A percentile compares a stretch with the other conserved stretches of the same genome.
Conservation (phyloP, 345 rosid species). For the Moricandia arvensis region DNA sequence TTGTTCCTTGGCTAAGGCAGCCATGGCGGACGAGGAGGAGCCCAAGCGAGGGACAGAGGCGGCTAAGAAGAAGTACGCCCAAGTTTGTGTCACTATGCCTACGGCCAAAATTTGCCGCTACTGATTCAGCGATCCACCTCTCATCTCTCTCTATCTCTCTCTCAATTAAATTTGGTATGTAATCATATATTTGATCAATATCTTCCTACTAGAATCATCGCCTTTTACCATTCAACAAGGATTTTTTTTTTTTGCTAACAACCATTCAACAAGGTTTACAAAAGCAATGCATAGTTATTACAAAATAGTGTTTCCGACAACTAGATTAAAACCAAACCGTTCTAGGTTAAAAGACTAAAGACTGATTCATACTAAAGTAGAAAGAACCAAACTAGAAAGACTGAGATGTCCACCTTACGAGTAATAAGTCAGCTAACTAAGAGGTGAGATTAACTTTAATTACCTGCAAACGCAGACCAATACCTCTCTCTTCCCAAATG, state of each 20-base stretch:
- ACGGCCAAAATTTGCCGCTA: conserved; percentile 41
- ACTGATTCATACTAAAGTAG: not conserved
- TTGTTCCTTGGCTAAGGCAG: not conserved
- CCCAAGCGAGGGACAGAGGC: conserved; percentile 35
- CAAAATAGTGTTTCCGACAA: not conserved
- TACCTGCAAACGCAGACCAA: conserved; percentile 20
- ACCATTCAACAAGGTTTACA: not conserved
- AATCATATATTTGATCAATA: conserved; percentile 24
- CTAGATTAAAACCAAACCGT: not conserved
- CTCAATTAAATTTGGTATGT: conserved; percentile 33
- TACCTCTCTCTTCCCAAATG: not conserved
- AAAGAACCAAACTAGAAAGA: not conserved
- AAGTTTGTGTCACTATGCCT: conserved; percentile 66
- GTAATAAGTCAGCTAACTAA: not conserved
- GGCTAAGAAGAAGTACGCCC: conserved; percentile 66
- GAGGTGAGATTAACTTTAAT: not conserved
- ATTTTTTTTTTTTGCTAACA: too few species aligned
- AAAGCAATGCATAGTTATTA: not conserved
- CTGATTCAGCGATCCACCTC: conserved; percentile 28
- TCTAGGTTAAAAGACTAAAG: not conserved
- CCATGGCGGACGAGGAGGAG: not conserved
- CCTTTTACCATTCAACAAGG: conserved; percentile 5
- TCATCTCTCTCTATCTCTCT: conserved; percentile 30
- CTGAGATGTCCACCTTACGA: not conserved
- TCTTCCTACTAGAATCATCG: not conserved